A percentile compares a stretch with the other conserved stretches of the same genome.
Evolutionary conservation across 1,284 basidiomycete genomes (phyloP).

Genomic region (Testicularia cyperi): DNA sequence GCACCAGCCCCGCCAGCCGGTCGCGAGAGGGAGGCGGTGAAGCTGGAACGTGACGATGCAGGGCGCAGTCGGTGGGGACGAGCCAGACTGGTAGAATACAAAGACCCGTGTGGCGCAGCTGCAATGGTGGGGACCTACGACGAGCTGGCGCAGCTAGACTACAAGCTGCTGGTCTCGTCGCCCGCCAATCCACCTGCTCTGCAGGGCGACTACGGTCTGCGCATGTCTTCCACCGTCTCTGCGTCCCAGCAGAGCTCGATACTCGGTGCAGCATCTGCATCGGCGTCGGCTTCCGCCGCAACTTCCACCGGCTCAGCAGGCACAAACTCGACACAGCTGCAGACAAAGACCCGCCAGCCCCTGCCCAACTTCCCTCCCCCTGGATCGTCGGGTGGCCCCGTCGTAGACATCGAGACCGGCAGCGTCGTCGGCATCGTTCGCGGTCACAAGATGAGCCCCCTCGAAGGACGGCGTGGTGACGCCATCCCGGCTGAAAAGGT

Average conservation of each 20-base stretch:
- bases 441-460: constrained; percentile 66
- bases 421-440: constrained; percentile 72
- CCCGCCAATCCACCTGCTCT: constrained; percentile 43
- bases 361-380: constrained; percentile 65
- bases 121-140: constrained; percentile 68
- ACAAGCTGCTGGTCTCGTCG: constrained; percentile 39
- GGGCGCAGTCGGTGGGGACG: constrained; percentile 51
- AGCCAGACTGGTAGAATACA: constrained; percentile 53
- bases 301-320: background rate
- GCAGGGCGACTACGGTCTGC: constrained; percentile 18
- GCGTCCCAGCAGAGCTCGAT: too few species aligned
- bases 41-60: constrained; percentile 39
- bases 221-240: constrained; percentile 17
- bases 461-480: constrained; percentile 69
- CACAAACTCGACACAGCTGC: background rate
- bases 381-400: constrained; percentile 73
- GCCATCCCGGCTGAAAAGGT: constrained; percentile 72
- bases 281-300: background rate
- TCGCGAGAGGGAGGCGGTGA: constrained; percentile 30
- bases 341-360: constrained; percentile 16
- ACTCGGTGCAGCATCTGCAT: too few species aligned
- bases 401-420: constrained; percentile 69
- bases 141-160: constrained; percentile 66
- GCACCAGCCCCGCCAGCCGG: constrained; percentile 16
- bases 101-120: constrained; percentile 44